Evolutionary conservation across 1,284 basidiomycete species (phyloP), one percentile per base, ranked within the genome.

Genomic region (Leccinum brunneo-olivaceum): DNA sequence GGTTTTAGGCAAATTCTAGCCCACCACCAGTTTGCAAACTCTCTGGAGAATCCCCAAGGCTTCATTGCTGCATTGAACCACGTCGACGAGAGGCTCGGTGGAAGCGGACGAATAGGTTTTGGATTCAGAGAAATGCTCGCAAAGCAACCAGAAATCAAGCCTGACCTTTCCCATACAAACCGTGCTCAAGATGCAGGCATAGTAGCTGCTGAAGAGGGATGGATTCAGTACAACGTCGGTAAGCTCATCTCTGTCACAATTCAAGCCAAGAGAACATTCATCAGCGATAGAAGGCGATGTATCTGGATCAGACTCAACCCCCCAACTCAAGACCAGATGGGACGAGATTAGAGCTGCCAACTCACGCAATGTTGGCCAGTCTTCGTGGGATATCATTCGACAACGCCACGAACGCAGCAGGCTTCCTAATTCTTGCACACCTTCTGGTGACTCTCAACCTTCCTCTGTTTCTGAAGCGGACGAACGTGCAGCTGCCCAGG

Each of bases 341-440:
- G 79, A 81, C 32, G 72, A 79, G 49, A 77, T 85, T 34, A 76
- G 81, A 41, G 64, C 65, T 36, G 71, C 65, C n/a, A 81, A 80
- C 47, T 61, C 68, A 24, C 70, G 63, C 25, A 58, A 46, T 47
- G 47, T 65, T 23, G 67, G 66, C 24, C 65, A 65, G 18, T 82
- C 83, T 11, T 69, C 79, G 5, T 85, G 82, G 82, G 82, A 84
- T 52, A 58, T 62, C 25, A 66, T 85, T 21, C 76, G 83, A 28
- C 78, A 84, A 55, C 68, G 61, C 24, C 72, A 82, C 47, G 78
- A 80, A 57, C 65, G 67, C 34, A 49, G 28, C 23, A 63, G n/a
- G 32, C 45, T 64, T 6, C 50, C 60, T 24, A 52, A 49, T 57
- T 39, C 50, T 53, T 25, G 46, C 57, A 12, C 53, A 33, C 33